Conservation (phyloP, 805 yeast genomes). For the Metschnikowia amazonensis region DNA sequence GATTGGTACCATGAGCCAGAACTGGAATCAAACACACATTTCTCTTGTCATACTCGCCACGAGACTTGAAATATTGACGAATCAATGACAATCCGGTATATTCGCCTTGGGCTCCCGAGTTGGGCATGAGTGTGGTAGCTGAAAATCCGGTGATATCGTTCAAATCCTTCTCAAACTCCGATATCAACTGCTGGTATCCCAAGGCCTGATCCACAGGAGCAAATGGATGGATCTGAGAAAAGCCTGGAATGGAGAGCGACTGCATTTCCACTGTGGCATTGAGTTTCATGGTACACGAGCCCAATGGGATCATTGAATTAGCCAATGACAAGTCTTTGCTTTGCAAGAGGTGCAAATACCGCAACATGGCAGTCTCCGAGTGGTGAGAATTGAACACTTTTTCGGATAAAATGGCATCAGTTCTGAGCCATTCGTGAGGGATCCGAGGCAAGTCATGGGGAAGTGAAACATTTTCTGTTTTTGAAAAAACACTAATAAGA, state of each 20-base stretch:
- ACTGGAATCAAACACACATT: constrained; percentile 93
- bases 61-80: constrained; percentile 64
- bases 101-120: constrained; percentile 98
- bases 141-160: constrained; percentile 92
- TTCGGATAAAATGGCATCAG: constrained; percentile 59
- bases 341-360: constrained; percentile 84
- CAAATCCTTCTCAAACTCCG: constrained; percentile 77
- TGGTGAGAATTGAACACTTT: constrained; percentile 83
- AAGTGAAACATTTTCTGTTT: constrained; percentile 10
- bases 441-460: constrained; percentile 44
- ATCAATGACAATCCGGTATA: constrained; percentile 90
- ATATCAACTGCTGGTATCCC: constrained; percentile 75
- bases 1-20: constrained; percentile 97
- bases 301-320: constrained; percentile 94
- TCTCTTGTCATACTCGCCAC: constrained; percentile 64
- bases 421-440: constrained; percentile 49
- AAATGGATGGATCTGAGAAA: constrained; percentile 85
- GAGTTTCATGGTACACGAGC: constrained; percentile 97
- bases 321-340: constrained; percentile 87
- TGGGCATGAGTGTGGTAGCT: constrained; percentile 90
- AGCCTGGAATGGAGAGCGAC: constrained; percentile 93
- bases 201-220: constrained; percentile 85
- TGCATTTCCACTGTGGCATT: constrained; percentile 94
- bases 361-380: constrained; percentile 90
- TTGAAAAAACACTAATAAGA: constrained; percentile 59